Conservation (phyloP, 1,284 basidiomycete species). For the Phylloporus sp. region DNA sequence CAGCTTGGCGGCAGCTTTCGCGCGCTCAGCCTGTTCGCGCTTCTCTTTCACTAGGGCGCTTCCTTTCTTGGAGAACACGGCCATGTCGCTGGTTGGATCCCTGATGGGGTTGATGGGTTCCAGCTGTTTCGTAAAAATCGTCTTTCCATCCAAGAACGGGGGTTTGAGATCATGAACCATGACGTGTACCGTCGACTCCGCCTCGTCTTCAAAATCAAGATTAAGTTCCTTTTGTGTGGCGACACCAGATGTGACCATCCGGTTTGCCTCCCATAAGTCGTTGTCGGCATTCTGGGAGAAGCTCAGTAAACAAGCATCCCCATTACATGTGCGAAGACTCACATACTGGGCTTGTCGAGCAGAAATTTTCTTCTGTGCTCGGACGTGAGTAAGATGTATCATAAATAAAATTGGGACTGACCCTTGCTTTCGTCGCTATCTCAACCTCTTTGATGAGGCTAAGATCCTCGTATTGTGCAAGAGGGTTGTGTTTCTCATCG, state of each 20-base stretch:
- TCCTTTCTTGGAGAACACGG: slow-evolving; percentile 95
- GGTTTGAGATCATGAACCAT: slow-evolving; percentile 98
- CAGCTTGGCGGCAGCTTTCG: slow-evolving; percentile 94
- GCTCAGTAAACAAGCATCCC: not conserved
- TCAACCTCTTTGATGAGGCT: slow-evolving; percentile 78
- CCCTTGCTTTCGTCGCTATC: slow-evolving; percentile 80
- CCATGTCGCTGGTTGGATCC: slow-evolving; percentile 94
- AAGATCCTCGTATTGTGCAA: slow-evolving; percentile 90
- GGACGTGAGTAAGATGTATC: slow-evolving; percentile 13
- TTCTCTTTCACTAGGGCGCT: slow-evolving; percentile 93
- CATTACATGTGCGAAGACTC: slow-evolving; percentile 40
- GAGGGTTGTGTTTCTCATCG: slow-evolving; percentile 91
- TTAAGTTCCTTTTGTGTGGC: slow-evolving; percentile 88
- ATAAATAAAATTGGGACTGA: slow-evolving; percentile 41
- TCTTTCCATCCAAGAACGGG: slow-evolving; percentile 96
- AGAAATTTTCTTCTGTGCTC: slow-evolving; percentile 78
- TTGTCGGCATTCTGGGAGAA: slow-evolving; percentile 88
- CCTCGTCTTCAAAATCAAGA: slow-evolving; percentile 91
- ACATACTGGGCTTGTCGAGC: slow-evolving; percentile 95
- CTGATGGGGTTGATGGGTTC: slow-evolving; percentile 97
- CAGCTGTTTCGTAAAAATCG: slow-evolving; percentile 95
- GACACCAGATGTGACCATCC: slow-evolving; percentile 95
- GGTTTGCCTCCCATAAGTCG: slow-evolving; percentile 98
- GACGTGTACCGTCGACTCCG: slow-evolving; percentile 95
- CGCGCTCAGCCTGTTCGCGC: slow-evolving; percentile 93